phyloP scores from a whole-genome alignment of 306 rosid species.

The Quercus bicolor region DNA sequence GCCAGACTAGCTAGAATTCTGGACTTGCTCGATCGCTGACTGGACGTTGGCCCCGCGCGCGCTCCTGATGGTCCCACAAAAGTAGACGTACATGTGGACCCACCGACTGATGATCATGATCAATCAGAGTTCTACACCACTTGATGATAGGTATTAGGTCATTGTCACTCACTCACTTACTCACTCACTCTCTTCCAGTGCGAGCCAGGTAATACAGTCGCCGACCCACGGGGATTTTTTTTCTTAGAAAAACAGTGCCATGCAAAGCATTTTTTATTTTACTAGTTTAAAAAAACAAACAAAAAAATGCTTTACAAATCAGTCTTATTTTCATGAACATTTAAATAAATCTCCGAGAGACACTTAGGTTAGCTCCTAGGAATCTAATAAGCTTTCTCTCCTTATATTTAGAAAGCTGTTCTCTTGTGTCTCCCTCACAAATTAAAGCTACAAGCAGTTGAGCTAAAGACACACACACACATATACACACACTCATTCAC shows the following conservation, averaged over 20 bases:
- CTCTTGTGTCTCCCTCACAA: constrained; percentile 10
- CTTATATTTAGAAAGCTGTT: background rate
- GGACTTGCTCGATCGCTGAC: background rate
- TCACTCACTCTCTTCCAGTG: constrained; percentile 27
- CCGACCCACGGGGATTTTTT: constrained; percentile 10
- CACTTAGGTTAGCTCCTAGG: constrained; percentile 22
- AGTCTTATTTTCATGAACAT: background rate
- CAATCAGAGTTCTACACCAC: constrained; percentile 16
- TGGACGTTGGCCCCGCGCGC: background rate
- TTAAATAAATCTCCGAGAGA: constrained; percentile 10
- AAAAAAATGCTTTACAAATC: constrained; percentile 12
- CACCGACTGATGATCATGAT: background rate
- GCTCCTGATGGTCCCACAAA: constrained; percentile 8
- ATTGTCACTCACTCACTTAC: constrained; percentile 13
- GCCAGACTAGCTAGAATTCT: background rate
- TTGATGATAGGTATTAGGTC: constrained; percentile 35
- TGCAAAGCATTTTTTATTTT: constrained; percentile 33
- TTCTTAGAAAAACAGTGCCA: constrained; percentile 41
- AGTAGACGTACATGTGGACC: background rate
- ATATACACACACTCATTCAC: background rate
- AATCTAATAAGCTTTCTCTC: constrained; percentile 7
- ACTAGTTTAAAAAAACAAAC: background rate
- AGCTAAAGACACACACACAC: background rate
- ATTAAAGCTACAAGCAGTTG: background rate
- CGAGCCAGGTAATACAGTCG: constrained; percentile 44